Conservation (phyloP, 2,329 filamentous ascomycete species). For the Diatrype stigma region DNA sequence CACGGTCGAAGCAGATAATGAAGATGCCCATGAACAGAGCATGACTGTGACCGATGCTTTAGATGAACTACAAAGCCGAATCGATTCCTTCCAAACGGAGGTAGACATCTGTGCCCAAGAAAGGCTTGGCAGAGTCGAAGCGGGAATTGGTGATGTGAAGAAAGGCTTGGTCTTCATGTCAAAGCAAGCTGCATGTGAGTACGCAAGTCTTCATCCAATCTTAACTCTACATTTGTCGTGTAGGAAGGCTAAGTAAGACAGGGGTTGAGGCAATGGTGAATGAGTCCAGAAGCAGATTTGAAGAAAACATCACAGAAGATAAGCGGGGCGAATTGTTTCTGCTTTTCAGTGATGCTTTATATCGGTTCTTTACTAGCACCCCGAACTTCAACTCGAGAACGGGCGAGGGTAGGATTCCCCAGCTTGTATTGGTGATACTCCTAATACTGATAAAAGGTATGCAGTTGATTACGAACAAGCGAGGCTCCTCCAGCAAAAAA, state of each 20-base stretch:
- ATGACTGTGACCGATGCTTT: slow-evolving; percentile 1
- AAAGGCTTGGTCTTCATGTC: not conserved
- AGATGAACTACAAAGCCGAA: slow-evolving; percentile 3
- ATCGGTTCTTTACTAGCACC: slow-evolving; percentile 6
- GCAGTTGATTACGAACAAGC: not conserved
- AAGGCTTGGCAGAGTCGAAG: slow-evolving; percentile 6
- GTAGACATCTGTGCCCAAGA: slow-evolving; percentile 8
- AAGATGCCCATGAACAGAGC: not conserved
- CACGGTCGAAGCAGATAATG: not conserved
- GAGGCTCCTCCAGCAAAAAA: not conserved
- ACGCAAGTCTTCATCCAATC: too few relatives aligned
- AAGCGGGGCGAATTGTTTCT: not conserved
- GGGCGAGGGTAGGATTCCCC: not conserved
- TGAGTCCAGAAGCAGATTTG: not conserved
- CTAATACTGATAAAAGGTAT: not conserved
- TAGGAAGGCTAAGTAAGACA: too few relatives aligned
- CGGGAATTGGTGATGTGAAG: not conserved
- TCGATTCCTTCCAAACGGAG: slow-evolving; percentile 7
- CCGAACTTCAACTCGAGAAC: slow-evolving; percentile 3
- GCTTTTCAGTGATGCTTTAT: slow-evolving; percentile 1
- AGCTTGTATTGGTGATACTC: not conserved
- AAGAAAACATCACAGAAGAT: not conserved
- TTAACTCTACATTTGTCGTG: too few relatives aligned
- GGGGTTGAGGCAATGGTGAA: not conserved
- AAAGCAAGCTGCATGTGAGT: not conserved